Percentiles rank a stretch among this genome's conserved stretches.
phyloP scores from a whole-genome alignment of 2,329 filamentous ascomycete species.

The Neophaeococcomyces aloes region DNA sequence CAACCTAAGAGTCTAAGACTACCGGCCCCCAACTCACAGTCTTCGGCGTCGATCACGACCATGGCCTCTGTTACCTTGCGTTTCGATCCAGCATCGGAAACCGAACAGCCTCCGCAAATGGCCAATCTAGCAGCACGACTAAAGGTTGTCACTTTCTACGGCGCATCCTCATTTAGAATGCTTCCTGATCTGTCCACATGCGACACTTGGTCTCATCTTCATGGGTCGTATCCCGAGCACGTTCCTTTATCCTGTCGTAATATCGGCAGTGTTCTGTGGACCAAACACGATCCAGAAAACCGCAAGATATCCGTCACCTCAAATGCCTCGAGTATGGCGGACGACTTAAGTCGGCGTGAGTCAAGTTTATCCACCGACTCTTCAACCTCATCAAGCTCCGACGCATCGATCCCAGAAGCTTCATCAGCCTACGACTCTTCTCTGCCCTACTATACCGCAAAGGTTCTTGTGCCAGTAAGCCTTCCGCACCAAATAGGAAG shows the following conservation, averaged over 20 bases:
- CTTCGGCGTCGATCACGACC: conserved; percentile 38
- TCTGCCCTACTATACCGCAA: conserved; percentile 48
- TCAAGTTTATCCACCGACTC: conserved; percentile 21
- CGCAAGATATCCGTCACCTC: conserved; percentile 20
- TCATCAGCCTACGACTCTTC: conserved; percentile 30
- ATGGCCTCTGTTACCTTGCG: conserved; percentile 47
- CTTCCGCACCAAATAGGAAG: conserved; percentile 35
- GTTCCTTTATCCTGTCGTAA: conserved; percentile 46
- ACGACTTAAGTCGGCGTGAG: neutral
- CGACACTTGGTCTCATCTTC: conserved; percentile 33
- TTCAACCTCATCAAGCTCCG: conserved; percentile 18
- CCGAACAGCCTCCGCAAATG: conserved; percentile 43
- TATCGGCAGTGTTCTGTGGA: conserved; percentile 49
- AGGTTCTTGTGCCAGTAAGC: conserved; percentile 53
- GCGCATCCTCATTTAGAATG: conserved; percentile 40
- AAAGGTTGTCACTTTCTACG: conserved; percentile 48
- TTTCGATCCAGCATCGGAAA: conserved; percentile 47
- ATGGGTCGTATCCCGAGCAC: conserved; percentile 44
- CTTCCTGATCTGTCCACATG: conserved; percentile 37
- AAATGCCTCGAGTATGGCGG: neutral
- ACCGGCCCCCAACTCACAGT: conserved; percentile 30
- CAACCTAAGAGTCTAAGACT: conserved; percentile 50
- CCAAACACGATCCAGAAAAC: conserved; percentile 32
- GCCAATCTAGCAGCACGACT: conserved; percentile 44
- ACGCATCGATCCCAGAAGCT: conserved; percentile 22